A percentile compares a stretch with the other conserved stretches of the same genome.
These are phyloP conservation scores for Chrysoporthe deuterocubensis DNA, from an alignment of 2,329 filamentous ascomycete genomes.

Conservation along the genomic window DNA sequence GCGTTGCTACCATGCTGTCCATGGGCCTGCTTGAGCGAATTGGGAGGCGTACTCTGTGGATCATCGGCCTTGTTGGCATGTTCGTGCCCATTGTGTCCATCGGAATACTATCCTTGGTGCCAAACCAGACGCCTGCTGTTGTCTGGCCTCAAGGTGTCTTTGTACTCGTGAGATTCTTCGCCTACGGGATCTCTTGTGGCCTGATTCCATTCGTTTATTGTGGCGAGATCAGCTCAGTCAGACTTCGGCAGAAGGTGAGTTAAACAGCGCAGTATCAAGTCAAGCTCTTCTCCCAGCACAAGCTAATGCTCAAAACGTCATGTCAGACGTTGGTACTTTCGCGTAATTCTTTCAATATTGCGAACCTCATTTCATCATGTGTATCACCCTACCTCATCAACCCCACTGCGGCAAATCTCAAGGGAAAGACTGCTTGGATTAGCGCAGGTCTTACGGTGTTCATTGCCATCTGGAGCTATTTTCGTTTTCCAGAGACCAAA, in stretches of 20 bases:
- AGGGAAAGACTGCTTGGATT: constrained; percentile 14
- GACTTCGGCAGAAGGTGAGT: constrained; percentile 7
- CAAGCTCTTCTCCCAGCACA: no score
- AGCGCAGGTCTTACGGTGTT: background rate
- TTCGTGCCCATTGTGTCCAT: constrained; percentile 12
- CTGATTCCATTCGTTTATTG: constrained; percentile 13
- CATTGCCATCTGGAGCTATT: constrained; percentile 13
- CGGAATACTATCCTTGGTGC: constrained; percentile 11
- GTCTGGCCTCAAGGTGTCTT: constrained; percentile 7
- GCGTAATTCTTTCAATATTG: constrained; percentile 16
- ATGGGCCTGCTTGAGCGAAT: constrained; percentile 11
- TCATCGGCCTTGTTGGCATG: constrained; percentile 13
- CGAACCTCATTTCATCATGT: background rate
- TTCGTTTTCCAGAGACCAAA: constrained; percentile 13
- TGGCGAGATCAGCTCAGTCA: constrained; percentile 14
- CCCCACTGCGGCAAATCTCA: constrained; percentile 10
- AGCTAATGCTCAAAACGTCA: background rate
- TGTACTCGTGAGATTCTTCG: constrained; percentile 9
- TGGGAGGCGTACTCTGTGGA: constrained; percentile 13
- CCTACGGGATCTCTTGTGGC: constrained; percentile 9
- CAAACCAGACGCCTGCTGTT: constrained; percentile 4
- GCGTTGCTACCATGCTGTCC: constrained; percentile 11
- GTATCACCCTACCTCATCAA: constrained; percentile 18
- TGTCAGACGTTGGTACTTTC: constrained; percentile 9
- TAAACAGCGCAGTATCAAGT: background rate